Percentiles rank a stretch among this genome's conserved stretches.
Evolutionary conservation across 2,329 filamentous ascomycete genomes (phyloP).

Genomic region (Aspergillus carbonarius): DNA sequence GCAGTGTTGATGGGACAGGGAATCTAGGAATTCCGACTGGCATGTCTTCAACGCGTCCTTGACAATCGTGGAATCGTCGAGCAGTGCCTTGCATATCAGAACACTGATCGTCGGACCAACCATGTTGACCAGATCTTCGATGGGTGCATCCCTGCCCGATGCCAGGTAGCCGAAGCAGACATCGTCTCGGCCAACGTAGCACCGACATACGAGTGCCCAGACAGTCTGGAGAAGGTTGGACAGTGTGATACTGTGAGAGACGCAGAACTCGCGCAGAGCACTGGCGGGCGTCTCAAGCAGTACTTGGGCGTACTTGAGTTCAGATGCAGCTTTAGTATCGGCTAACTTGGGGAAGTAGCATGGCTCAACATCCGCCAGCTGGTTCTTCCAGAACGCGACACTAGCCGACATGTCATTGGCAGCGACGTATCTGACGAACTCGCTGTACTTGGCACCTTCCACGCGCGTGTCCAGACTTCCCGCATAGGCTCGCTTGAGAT

Average conservation of each 20-base stretch:
- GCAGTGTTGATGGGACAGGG: not conserved
- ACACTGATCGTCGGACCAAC: constrained; percentile 51
- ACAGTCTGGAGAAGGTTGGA: constrained; percentile 26
- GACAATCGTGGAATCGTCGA: not conserved
- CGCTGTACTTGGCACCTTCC: not conserved
- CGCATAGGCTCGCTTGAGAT: not conserved
- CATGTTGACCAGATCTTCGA: constrained; percentile 38
- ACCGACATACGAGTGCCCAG: constrained; percentile 26
- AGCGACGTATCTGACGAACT: constrained; percentile 11
- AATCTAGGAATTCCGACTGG: not conserved
- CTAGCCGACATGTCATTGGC: constrained; percentile 14
- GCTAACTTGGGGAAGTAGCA: constrained; percentile 10
- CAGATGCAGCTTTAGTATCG: constrained; percentile 6
- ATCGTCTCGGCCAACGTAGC: constrained; percentile 20
- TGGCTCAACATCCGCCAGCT: constrained; percentile 5
- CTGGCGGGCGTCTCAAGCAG: not conserved
- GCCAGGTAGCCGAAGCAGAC: constrained; percentile 33
- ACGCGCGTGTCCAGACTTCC: not conserved
- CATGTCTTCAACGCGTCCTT: not conserved
- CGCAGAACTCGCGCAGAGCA: not conserved
- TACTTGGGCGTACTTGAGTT: constrained; percentile 2
- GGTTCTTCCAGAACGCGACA: constrained; percentile 5
- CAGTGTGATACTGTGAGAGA: constrained; percentile 12
- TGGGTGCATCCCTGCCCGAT: constrained; percentile 37
- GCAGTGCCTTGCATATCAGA: constrained; percentile 47